Evolutionary conservation across 257 asterid species (phyloP).

Genomic region (Ehretia macrophylla): DNA sequence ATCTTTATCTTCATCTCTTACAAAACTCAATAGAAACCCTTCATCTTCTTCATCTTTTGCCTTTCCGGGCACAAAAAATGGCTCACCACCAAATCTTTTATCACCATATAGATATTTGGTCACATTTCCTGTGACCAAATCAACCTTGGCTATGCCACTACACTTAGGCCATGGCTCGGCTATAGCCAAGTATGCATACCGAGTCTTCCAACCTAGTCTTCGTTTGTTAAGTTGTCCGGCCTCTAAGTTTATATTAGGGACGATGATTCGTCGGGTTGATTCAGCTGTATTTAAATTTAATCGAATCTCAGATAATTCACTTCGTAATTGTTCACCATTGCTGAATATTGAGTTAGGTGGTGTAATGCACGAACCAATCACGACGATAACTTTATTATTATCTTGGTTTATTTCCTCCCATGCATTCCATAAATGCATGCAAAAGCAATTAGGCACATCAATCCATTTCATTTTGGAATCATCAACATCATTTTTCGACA

Average conservation of each 20-base stretch:
- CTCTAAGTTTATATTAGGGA: constrained; percentile 42
- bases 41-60: constrained; percentile 25
- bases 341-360: constrained; percentile 38
- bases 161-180: constrained; percentile 73
- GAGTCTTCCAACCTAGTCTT: constrained; percentile 30
- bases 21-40: constrained; percentile 44
- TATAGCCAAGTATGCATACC: constrained; percentile 47
- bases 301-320: constrained; percentile 37
- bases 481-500: constrained; percentile 24
- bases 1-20: constrained; percentile 40
- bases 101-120: constrained; percentile 34
- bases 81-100: constrained; percentile 46
- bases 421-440: constrained; percentile 60
- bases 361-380: constrained; percentile 47
- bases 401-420: constrained; percentile 48
- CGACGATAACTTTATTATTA: constrained; percentile 21
- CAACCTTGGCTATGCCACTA: constrained; percentile 54
- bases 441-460: constrained; percentile 48
- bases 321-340: neutral
- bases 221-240: constrained; percentile 46
- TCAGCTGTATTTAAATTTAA: constrained; percentile 29
- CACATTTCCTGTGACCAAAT: constrained; percentile 39
- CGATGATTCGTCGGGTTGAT: constrained; percentile 33
- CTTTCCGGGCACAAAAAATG: constrained; percentile 29
- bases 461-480: constrained; percentile 47